Evolutionary conservation across 192 early-diverging fungal species (phyloP).

Genomic region (Pecoramyces ruminantium): DNA sequence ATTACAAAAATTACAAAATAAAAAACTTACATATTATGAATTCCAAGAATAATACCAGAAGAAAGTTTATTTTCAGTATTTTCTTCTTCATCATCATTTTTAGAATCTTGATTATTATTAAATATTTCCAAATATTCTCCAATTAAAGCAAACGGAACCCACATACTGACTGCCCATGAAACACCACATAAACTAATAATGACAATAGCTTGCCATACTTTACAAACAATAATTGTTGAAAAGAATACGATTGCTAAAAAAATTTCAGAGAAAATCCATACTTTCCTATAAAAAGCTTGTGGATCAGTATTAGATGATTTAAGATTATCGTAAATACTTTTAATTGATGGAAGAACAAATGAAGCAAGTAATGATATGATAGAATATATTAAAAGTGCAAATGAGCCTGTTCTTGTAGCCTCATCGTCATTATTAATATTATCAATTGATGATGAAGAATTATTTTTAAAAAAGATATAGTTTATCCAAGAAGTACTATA

Average conservation of each 20-base stretch:
- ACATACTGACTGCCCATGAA: slow-evolving; percentile 73
- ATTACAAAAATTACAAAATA: too few species aligned
- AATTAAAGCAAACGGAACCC: slow-evolving; percentile 86
- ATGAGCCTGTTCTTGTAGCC: slow-evolving; percentile 65
- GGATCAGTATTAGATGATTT: slow-evolving; percentile 7
- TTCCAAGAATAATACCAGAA: slow-evolving; percentile 67
- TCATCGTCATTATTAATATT: slow-evolving; percentile 4
- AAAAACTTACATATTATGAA: slow-evolving; percentile 65
- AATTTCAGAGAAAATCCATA: slow-evolving; percentile 59
- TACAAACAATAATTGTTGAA: slow-evolving; percentile 38
- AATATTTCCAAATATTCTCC: slow-evolving; percentile 43
- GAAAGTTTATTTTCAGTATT: slow-evolving; percentile 14
- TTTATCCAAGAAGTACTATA: slow-evolving; percentile 42
- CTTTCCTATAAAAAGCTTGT: slow-evolving; percentile 10
- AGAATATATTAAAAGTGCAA: slow-evolving; percentile 66
- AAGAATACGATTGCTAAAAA: slow-evolving; percentile 52
- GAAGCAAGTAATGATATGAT: slow-evolving; percentile 50
- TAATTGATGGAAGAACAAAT: slow-evolving; percentile 30
- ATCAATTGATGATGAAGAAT: not conserved
- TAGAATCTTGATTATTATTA: slow-evolving; percentile 1
- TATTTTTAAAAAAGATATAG: not conserved
- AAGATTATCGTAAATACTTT: slow-evolving; percentile 12
- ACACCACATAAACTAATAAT: slow-evolving; percentile 60
- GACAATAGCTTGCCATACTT: slow-evolving; percentile 35
- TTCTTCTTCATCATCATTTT: slow-evolving; percentile 8